Base-by-base conservation (phyloP, 108 stramenopile genomes). In the Phaeodactylum tricornutum region DNA sequence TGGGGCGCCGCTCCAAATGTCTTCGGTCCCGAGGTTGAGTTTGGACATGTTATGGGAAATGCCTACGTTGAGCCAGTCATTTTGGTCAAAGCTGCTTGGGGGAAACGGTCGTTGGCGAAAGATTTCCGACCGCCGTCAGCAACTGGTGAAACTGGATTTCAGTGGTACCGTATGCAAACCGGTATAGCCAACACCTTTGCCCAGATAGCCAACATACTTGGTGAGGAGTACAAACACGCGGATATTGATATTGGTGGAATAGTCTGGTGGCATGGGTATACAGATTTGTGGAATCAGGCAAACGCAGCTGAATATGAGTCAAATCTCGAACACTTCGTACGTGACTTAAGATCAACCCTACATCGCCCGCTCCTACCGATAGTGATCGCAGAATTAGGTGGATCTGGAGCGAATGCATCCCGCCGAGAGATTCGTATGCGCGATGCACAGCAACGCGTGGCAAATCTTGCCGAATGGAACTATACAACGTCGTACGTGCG, bases 1-100 rank as follows among this genome's bases (percentile, higher is more conserved):
- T 66, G 36, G 49, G 26, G 61, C 25, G 47, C 55, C 12, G 28
- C 41, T 17, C 21, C 55, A 33, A 25, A 33, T 23, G 42, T 50
- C 21, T 67, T 74, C 51, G 73, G 73, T 4, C 73, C 73, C 14
- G 73, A 74, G 42, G 47, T 74, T 7, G 64, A 57, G 16, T 42
- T 74, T 17, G 73, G 68, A 5, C 48, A 61, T 28, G 49, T 62
- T 14, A 7, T 74, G 39, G 67, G 59, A 33, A 36, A 61, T 25
- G 29, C 37, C 11, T 53, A 43, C 12, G 59, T 55, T n/a, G 59
- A 55, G 23, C 72, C 72, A 2, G 46, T 69, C 5, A 3, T 74
- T 16, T 11, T 74, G 24, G 12, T 74, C 16, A 74, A 74, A 43
- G 43, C 35, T 12, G 61, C 56, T 20, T 56, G 43, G 14, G 60